Conservation (phyloP, 2,329 filamentous ascomycete species). For the Fusarium pseudocircinatum region DNA sequence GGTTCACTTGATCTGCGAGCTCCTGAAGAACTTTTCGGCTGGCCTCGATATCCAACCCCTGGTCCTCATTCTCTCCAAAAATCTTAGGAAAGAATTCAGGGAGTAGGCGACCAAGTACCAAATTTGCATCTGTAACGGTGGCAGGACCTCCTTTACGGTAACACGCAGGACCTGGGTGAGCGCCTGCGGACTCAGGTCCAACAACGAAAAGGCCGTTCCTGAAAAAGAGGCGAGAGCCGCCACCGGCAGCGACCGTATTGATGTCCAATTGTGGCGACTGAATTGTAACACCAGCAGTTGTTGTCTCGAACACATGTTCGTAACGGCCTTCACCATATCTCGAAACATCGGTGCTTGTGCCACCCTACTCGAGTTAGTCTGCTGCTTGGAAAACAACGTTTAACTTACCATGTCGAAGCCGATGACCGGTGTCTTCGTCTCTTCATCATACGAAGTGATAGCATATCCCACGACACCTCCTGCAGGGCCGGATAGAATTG, state of each 20-base stretch:
- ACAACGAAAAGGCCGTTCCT: slow-evolving; percentile 90
- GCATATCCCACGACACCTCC: slow-evolving; percentile 94
- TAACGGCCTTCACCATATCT: slow-evolving; percentile 86
- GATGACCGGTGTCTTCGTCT: slow-evolving; percentile 86
- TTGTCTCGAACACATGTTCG: slow-evolving; percentile 94
- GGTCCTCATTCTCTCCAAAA: slow-evolving; percentile 88
- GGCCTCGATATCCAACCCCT: slow-evolving; percentile 79
- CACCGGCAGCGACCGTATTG: slow-evolving; percentile 93
- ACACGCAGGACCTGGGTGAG: slow-evolving; percentile 89
- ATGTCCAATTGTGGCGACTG: slow-evolving; percentile 93
- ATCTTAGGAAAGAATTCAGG: slow-evolving; percentile 96
- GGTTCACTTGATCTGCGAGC: slow-evolving; percentile 80
- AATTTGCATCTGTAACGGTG: slow-evolving; percentile 93
- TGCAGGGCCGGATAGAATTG: slow-evolving; percentile 90
- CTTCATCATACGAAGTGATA: slow-evolving; percentile 85
- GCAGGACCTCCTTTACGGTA: slow-evolving; percentile 90
- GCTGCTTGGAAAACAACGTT: background rate
- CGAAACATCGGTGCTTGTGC: slow-evolving; percentile 91
- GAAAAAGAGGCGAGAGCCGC: slow-evolving; percentile 86
- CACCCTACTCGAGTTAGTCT: slow-evolving; percentile 59
- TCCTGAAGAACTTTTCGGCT: slow-evolving; percentile 80
- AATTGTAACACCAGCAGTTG: slow-evolving; percentile 92
- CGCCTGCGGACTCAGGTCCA: slow-evolving; percentile 87
- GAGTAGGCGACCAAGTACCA: slow-evolving; percentile 83
- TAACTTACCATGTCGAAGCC: slow-evolving; percentile 83